Evolutionary conservation across 768 basidiomycete species (phyloP), one percentile per base, ranked within the genome.

Genomic region (Tylopilus cervinicoccineus): DNA sequence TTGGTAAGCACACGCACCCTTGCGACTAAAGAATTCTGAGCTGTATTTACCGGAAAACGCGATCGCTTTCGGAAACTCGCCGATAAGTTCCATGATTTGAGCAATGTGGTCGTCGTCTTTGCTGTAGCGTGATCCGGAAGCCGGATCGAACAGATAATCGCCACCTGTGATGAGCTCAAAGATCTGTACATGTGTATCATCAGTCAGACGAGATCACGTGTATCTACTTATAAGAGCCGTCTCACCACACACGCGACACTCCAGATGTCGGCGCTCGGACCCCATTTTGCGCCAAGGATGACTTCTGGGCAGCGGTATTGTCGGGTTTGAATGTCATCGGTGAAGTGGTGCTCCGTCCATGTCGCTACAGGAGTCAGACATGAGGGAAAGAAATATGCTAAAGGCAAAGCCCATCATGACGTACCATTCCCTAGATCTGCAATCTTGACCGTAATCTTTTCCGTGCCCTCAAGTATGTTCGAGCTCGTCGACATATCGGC

Each of bases 281-380:
- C 90, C 95, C 95, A 99, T 57, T 91, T 89, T 2, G 92, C 91
- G 37, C 95, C 95, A 2, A 98, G 75, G 39, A 99, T 94, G 50
- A 98, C 95, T 67, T 99, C 95, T 1, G 96, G 95, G 74, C 91
- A 93, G 23, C 96, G 83, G 66, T 98, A 98, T 61, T 98, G 96
- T 61, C 95, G 73, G 23, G 96, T 99, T 72, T 98, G 88, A 58
- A 97, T 98, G 60, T 97, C 96, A 69, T 99, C 95, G 36, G 96
- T 98, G 56, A 98, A 99, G 64, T 98, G 96, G 56, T 97, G 90
- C 60, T 95, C 89, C 26, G 81, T 81, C 88, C 88, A 90, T 1
- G 88, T 91, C 10, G 88, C 88, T 66, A 50, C 36, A 44, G 34
- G 43, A 26, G 45, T 39, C 40, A 32, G 7, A 22, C 9, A 48